These are phyloP conservation scores for Paramecium bursaria DNA, from an alignment of 73 alveolate genomes.

Conservation along the genomic window DNA sequence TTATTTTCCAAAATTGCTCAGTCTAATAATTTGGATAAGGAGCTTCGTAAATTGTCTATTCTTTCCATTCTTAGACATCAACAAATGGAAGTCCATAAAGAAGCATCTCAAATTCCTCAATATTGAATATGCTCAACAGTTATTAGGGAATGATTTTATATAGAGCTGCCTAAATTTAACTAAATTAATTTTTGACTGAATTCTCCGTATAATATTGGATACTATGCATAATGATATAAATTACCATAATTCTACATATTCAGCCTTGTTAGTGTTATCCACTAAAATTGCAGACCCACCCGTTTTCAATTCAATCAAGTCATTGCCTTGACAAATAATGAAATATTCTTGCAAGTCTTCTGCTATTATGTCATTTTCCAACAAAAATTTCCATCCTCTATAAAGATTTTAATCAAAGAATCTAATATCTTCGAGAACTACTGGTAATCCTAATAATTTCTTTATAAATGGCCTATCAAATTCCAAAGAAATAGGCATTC, in stretches of 20 bases:
- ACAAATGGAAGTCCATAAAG: slow-evolving; percentile 91
- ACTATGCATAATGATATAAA: background rate
- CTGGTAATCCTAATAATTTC: slow-evolving; percentile 81
- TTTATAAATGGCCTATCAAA: slow-evolving; percentile 82
- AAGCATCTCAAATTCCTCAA: slow-evolving; percentile 90
- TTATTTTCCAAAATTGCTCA: slow-evolving; percentile 86
- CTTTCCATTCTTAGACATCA: slow-evolving; percentile 92
- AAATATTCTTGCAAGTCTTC: slow-evolving; percentile 13
- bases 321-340: slow-evolving; percentile 37
- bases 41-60: slow-evolving; percentile 81
- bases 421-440: slow-evolving; percentile 76
- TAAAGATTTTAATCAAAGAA: slow-evolving; percentile 70
- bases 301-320: slow-evolving; percentile 18
- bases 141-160: slow-evolving; percentile 82
- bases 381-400: slow-evolving; percentile 28
- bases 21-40: slow-evolving; percentile 81
- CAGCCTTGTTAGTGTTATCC: background rate
- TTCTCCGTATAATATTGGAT: slow-evolving; percentile 38
- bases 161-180: slow-evolving; percentile 79
- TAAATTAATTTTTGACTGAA: background rate
- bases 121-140: slow-evolving; percentile 77
- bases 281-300: slow-evolving; percentile 50
- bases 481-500: slow-evolving; percentile 87
- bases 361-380: slow-evolving; percentile 18
- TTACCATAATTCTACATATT: slow-evolving; percentile 49